Conservation (phyloP, 1,139 yeast genomes). For the Ashbya aceris region DNA sequence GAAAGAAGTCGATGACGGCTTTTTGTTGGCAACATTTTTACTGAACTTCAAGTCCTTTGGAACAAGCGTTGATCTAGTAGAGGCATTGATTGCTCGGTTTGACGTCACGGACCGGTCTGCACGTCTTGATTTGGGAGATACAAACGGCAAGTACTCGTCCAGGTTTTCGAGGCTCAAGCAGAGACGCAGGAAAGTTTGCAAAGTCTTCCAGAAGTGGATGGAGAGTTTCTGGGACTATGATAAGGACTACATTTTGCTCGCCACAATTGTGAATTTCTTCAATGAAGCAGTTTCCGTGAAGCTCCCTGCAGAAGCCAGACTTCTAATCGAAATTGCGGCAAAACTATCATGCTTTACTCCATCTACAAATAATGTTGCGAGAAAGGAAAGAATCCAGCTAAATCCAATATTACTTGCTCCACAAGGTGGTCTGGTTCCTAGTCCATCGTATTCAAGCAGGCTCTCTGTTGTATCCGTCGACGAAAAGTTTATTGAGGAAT, state of each 20-base stretch:
- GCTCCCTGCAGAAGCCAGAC: slow-evolving; percentile 57
- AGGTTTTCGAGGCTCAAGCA: slow-evolving; percentile 46
- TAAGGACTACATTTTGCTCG: slow-evolving; percentile 49
- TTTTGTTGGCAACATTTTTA: slow-evolving; percentile 68
- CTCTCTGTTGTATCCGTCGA: slow-evolving; percentile 30
- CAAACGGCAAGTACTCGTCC: slow-evolving; percentile 36
- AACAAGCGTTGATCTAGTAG: slow-evolving; percentile 58
- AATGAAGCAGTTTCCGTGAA: slow-evolving; percentile 55
- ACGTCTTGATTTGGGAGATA: slow-evolving; percentile 28
- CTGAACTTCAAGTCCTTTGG: slow-evolving; percentile 73
- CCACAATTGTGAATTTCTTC: slow-evolving; percentile 66
- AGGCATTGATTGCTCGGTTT: slow-evolving; percentile 59
- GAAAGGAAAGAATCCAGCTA: slow-evolving; percentile 16
- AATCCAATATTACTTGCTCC: slow-evolving; percentile 14
- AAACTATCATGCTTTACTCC: slow-evolving; percentile 32
- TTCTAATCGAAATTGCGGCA: slow-evolving; percentile 53
- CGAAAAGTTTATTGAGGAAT: slow-evolving; percentile 32
- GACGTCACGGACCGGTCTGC: slow-evolving; percentile 38
- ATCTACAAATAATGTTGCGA: slow-evolving; percentile 24
- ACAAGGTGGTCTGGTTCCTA: slow-evolving; percentile 17
- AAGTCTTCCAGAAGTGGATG: slow-evolving; percentile 71
- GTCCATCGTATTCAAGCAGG: slow-evolving; percentile 16
- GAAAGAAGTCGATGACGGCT: slow-evolving; percentile 50
- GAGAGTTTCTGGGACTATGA: slow-evolving; percentile 77
- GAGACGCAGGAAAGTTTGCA: slow-evolving; percentile 58